Evolutionary conservation across 2,329 filamentous ascomycete genomes (phyloP).

Genomic region (Aspergillus sp.): DNA sequence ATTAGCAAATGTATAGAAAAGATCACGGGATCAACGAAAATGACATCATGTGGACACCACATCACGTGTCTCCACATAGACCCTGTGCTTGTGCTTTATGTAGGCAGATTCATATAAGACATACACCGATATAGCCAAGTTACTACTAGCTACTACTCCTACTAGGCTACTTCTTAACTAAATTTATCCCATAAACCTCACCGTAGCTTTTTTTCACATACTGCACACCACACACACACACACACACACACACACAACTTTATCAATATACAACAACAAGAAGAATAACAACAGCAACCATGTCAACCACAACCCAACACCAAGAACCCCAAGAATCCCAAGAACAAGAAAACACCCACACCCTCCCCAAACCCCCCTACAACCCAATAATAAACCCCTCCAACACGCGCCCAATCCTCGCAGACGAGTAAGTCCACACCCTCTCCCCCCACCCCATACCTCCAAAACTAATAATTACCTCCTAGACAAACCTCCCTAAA

Average conservation of each 20-base stretch:
- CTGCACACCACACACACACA: too few relatives aligned
- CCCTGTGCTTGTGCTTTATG: background rate
- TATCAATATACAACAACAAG: too few relatives aligned
- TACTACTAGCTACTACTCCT: too few relatives aligned
- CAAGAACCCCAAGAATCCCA: background rate
- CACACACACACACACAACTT: too few relatives aligned
- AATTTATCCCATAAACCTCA: too few relatives aligned
- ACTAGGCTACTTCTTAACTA: too few relatives aligned
- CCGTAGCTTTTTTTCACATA: too few relatives aligned
- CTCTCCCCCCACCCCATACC: background rate
- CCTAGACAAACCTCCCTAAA: background rate
- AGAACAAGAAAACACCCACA: background rate
- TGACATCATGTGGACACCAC: background rate
- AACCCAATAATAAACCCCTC: constrained; percentile 3
- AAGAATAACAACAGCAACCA: background rate
- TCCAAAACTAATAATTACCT: too few relatives aligned
- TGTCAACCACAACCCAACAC: background rate
- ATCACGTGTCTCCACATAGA: background rate
- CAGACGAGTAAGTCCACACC: background rate
- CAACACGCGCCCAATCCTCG: background rate
- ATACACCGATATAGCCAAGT: too few relatives aligned
- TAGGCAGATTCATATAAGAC: too few relatives aligned
- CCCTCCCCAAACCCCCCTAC: background rate
- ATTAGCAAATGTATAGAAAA: too few relatives aligned
- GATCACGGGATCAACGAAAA: background rate